phyloP scores from a whole-genome alignment of 2,329 filamentous ascomycete species.

The Phyllosticta paracitricarpa region DNA sequence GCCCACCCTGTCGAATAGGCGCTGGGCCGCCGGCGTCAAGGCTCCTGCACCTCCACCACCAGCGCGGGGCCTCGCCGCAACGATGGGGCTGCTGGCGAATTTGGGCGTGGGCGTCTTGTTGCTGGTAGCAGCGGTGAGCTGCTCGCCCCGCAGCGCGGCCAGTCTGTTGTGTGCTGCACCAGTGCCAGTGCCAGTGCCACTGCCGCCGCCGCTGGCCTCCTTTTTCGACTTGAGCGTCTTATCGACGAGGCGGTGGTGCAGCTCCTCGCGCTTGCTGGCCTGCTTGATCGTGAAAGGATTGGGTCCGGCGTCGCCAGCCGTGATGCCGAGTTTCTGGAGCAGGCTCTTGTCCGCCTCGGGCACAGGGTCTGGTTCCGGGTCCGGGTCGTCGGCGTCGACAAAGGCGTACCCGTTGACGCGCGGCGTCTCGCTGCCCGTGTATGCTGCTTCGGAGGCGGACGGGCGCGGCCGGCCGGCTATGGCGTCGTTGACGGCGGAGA shows the following conservation, averaged over 20 bases:
- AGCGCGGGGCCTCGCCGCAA: slow-evolving; percentile 36
- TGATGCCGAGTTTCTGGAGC: slow-evolving; percentile 62
- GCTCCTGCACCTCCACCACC: slow-evolving; percentile 16
- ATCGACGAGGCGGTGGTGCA: slow-evolving; percentile 83
- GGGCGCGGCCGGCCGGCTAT: slow-evolving; percentile 59
- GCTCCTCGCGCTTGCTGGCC: slow-evolving; percentile 63
- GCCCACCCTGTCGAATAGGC: slow-evolving; percentile 27
- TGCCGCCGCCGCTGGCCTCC: background rate
- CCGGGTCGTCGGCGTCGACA: slow-evolving; percentile 42
- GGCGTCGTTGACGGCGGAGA: slow-evolving; percentile 73
- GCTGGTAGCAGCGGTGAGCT: background rate
- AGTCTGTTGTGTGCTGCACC: background rate
- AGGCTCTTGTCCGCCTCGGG: slow-evolving; percentile 48
- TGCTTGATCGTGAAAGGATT: slow-evolving; percentile 76
- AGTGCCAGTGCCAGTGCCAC: background rate
- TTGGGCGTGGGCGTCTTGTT: slow-evolving; percentile 52
- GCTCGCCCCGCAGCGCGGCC: background rate
- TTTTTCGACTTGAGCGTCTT: background rate
- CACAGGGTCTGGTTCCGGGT: slow-evolving; percentile 34
- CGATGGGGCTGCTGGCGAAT: slow-evolving; percentile 45
- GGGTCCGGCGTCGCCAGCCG: background rate
- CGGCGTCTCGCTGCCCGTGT: slow-evolving; percentile 66
- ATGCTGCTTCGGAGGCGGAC: slow-evolving; percentile 27
- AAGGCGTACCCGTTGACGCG: slow-evolving; percentile 90
- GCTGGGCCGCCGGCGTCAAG: slow-evolving; percentile 42